Evolutionary conservation across 1,284 basidiomycete genomes (phyloP), one percentile per base, ranked within the genome.

Genomic region (Abortiporus biennis): DNA sequence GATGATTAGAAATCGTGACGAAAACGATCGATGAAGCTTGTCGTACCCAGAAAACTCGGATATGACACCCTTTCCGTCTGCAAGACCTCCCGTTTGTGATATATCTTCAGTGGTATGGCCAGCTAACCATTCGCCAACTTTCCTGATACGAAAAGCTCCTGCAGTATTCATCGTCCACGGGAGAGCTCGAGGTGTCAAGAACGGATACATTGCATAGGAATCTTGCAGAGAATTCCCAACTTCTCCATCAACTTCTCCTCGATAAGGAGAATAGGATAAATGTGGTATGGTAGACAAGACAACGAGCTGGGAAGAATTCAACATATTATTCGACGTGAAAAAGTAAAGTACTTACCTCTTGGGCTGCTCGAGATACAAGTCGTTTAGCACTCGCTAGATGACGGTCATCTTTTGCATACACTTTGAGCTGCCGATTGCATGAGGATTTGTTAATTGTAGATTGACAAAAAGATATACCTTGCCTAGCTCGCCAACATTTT

Each of bases 141-240:
- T 71, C 36, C 81, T 72, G 25, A 82, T 54, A 39, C 85, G 69
- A 52, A 81, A 83, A 24, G 70, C 62, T 39, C 67, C 64, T 19
- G 64, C 63, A 2, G 65, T 53, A 32, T 61, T 63, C 47, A 70
- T 61, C 22, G 63, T 69, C 68, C 74, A 76, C 6, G 74, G 70
- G 22, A 74, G 54, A 9, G 69, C 52, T 12, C 66, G 69, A 17
- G 72, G 65, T 2, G 74, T 63, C 6, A 75, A 50, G 53, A 84
- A 84, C 1, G 83, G 85, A 57, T 79, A 86, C 25, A 84, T 47
- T 5, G 78, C 70, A 55, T 84, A 84, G 21, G 55, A 55, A 47
- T 35, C 59, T 36, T 42, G 65, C 51, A 30, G 64, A 9, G n/a
- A 29, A 29, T 8, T 29, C n/a, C n/a, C n/a, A n/a, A n/a, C n/a